Base-by-base conservation (phyloP, 257 asterid species). In the Solanum megistacrolobum region DNA sequence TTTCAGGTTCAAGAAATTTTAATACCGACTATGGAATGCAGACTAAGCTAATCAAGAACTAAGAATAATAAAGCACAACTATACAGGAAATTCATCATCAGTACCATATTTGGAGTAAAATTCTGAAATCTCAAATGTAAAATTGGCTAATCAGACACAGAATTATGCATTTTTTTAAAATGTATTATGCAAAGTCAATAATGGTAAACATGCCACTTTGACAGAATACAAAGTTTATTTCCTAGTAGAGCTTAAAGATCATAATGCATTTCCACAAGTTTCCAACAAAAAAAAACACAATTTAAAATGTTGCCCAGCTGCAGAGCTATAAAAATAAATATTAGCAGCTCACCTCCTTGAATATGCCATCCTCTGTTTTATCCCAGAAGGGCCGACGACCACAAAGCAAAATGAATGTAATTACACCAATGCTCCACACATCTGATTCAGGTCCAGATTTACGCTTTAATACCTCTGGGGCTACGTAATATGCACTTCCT, bases 371-470 rank as follows among this genome's bases (percentile, higher is more conserved):
- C 86, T 94, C 98, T 7, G 96, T 92, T 90, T 95, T 91, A 12
- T 95, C 92, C 98, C 98, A 94, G 84, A 94, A 95, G 6, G 98
- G 98, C 35, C 98, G 89, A 88, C 98, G 94, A 58, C 98, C 98
- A 88, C 96, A 95, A 32, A 95, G 96, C 86, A 95, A 95, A 87
- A 94, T 95, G 89, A 94, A 95, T 85, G 98, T 94, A 71, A 95
- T 94, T 46, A 95, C 98, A 81, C 98, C 98, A 48, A 95, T 92
- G 62, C 98, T 95, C 98, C 98, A 95, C 90, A 95, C 95, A 90
- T 95, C 98, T 9, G 97, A 96, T 90, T 95, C 97, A 8, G 94
- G 93, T 29, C 96, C 97, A 11, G 98, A 95, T 90, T 93, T 89
- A 86, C 95, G 98, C 90, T 89, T 89, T 84, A 95, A 86, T 29